Conservation (phyloP, 78 protist genomes). For the Tieghemostelium lacteum region DNA sequence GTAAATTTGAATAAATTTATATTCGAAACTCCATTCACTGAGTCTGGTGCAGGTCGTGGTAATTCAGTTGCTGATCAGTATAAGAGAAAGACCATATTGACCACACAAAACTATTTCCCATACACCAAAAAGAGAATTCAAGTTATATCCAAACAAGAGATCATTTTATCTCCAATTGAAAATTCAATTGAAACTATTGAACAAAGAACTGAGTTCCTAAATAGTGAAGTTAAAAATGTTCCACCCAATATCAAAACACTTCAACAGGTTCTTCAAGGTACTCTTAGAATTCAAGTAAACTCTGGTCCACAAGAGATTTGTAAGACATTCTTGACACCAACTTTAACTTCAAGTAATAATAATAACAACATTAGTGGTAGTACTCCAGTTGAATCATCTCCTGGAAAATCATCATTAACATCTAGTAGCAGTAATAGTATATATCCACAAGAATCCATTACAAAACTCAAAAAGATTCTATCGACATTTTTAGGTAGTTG, state of each 20-base stretch:
- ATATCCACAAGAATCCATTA: conserved; percentile 31
- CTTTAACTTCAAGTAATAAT: too few species aligned
- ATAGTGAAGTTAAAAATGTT: conserved; percentile 16
- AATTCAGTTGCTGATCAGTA: conserved; percentile 55
- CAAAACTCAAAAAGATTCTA: background rate
- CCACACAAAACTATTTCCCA: conserved; percentile 46
- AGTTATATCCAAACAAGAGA: conserved; percentile 39
- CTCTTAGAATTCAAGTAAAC: conserved; percentile 66
- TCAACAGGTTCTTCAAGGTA: conserved; percentile 65
- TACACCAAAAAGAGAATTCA: conserved; percentile 65
- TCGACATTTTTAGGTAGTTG: conserved; percentile 23
- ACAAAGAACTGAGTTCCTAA: conserved; percentile 5
- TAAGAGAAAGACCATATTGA: conserved; percentile 65
- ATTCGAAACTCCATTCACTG: conserved; percentile 71
- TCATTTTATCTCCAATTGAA: conserved; percentile 57
- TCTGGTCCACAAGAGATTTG: conserved; percentile 74
- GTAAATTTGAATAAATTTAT: conserved; percentile 48
- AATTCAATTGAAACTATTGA: conserved; percentile 56
- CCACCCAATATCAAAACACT: conserved; percentile 52
- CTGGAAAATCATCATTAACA: background rate
- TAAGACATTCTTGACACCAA: conserved; percentile 38
- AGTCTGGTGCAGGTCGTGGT: conserved; percentile 69
- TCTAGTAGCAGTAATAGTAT: background rate
- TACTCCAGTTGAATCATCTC: background rate
- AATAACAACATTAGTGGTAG: too few species aligned